Conservation (phyloP, 306 rosid genomes). For the Biancaea sappan region DNA sequence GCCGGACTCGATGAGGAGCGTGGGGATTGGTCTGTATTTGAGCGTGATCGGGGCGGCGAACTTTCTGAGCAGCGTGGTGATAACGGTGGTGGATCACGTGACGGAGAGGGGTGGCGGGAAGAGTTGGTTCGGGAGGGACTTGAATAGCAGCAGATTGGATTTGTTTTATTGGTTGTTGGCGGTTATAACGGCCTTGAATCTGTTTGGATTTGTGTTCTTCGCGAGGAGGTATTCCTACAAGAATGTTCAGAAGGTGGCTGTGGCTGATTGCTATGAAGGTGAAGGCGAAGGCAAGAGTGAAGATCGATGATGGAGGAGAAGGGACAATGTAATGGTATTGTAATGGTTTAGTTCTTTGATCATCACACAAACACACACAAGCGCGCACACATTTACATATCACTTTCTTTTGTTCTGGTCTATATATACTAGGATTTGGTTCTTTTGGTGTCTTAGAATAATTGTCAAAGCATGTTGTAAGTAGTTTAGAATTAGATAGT, state of each 20-base stretch:
- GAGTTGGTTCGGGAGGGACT: conserved; percentile 82
- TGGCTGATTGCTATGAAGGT: conserved; percentile 53
- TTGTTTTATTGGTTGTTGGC: conserved; percentile 82
- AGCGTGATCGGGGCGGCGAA: conserved; percentile 80
- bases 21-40: conserved; percentile 79
- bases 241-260: conserved; percentile 70
- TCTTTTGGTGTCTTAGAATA: no score
- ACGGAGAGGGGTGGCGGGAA: conserved; percentile 56
- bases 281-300: conserved; percentile 42
- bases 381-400: no score
- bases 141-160: conserved; percentile 77
- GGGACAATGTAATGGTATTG: no score
- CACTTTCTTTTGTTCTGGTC: no score
- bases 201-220: conserved; percentile 61
- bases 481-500: no score
- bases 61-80: conserved; percentile 70
- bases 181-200: conserved; percentile 44
- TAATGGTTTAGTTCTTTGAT: no score
- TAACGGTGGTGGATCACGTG: conserved; percentile 56
- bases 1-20: conserved; percentile 91
- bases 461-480: no score
- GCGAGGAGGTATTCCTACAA: conserved; percentile 84
- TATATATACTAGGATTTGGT: no score
- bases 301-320: conserved; percentile 19
- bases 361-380: no score